Conservation (phyloP, 164 flowering plant genomes). For the Brasenia schreberi region DNA sequence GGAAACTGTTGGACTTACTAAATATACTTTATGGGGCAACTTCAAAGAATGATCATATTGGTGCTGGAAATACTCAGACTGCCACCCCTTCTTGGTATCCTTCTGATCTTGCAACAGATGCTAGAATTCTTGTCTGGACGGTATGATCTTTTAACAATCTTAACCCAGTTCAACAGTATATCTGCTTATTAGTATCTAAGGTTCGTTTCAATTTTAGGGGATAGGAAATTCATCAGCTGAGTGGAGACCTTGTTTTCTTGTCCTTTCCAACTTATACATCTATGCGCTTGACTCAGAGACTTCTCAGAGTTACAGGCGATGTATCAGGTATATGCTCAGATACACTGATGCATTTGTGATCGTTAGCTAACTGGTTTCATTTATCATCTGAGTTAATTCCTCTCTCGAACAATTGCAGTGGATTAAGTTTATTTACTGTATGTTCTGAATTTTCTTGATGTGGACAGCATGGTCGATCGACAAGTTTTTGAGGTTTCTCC, state of each 20-base stretch:
- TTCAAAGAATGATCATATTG: conserved; percentile 23
- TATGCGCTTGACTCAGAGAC: conserved; percentile 71
- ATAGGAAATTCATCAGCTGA: conserved; percentile 89
- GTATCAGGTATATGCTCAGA: conserved; percentile 39
- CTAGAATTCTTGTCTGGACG: conserved; percentile 87
- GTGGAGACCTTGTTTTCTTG: conserved; percentile 88
- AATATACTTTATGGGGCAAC: conserved; percentile 41
- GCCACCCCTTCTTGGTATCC: conserved; percentile 53
- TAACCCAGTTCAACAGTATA: background rate
- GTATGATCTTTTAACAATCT: conserved; percentile 22
- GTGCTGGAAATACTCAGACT: conserved; percentile 24
- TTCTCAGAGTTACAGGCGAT: conserved; percentile 68
- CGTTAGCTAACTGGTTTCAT: background rate
- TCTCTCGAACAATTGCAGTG: background rate
- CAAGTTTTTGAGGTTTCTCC: conserved; percentile 90
- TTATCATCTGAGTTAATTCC: background rate
- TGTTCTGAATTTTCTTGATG: conserved; percentile 2
- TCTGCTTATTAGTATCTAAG: too few relatives aligned
- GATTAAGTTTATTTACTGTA: background rate
- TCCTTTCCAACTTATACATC: conserved; percentile 69
- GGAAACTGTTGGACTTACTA: conserved; percentile 54
- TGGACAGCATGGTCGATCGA: conserved; percentile 80
- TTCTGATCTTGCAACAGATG: conserved; percentile 62
- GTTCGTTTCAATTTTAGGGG: conserved; percentile 40
- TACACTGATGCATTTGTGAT: background rate